phyloP scores from a whole-genome alignment of 164 flowering plant genomes.

The Akebia trifoliata region DNA sequence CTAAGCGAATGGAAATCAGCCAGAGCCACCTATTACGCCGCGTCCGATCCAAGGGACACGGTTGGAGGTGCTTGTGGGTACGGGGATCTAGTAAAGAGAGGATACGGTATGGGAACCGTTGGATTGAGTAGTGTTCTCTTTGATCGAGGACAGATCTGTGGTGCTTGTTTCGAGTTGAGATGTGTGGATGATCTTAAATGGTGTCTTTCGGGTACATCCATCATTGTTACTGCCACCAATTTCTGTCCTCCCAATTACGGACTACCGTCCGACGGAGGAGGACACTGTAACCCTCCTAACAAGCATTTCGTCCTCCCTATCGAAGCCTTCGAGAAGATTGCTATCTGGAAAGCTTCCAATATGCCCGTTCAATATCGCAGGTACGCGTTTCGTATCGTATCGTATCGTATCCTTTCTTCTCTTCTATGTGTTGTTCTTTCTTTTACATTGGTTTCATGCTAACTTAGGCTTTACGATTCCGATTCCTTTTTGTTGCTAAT shows the following conservation, averaged over 20 bases:
- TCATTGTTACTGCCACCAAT: slow-evolving; percentile 90
- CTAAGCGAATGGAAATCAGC: slow-evolving; percentile 63
- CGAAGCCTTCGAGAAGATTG: slow-evolving; percentile 92
- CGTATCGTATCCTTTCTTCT: background rate
- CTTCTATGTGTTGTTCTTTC: background rate
- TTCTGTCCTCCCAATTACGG: slow-evolving; percentile 90
- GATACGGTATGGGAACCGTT: slow-evolving; percentile 82
- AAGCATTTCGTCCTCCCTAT: slow-evolving; percentile 81
- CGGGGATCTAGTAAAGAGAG: slow-evolving; percentile 58
- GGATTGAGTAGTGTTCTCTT: slow-evolving; percentile 65
- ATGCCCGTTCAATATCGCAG: slow-evolving; percentile 92
- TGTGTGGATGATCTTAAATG: slow-evolving; percentile 82
- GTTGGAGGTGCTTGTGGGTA: slow-evolving; percentile 94
- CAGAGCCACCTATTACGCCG: slow-evolving; percentile 83
- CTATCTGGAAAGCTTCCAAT: slow-evolving; percentile 90
- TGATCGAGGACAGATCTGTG: slow-evolving; percentile 81
- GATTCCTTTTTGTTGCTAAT: background rate
- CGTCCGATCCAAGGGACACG: slow-evolving; percentile 63
- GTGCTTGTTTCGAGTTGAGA: slow-evolving; percentile 78
- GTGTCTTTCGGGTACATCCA: slow-evolving; percentile 88
- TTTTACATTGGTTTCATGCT: background rate
- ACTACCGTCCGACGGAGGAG: slow-evolving; percentile 56
- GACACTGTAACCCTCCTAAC: slow-evolving; percentile 84
- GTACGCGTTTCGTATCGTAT: slow-evolving; percentile 15
- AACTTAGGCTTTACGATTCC: background rate